A percentile compares a stretch with the other conserved stretches of the same genome.
phyloP scores from a whole-genome alignment of 768 basidiomycete genomes.

The Paxillus involutus region DNA sequence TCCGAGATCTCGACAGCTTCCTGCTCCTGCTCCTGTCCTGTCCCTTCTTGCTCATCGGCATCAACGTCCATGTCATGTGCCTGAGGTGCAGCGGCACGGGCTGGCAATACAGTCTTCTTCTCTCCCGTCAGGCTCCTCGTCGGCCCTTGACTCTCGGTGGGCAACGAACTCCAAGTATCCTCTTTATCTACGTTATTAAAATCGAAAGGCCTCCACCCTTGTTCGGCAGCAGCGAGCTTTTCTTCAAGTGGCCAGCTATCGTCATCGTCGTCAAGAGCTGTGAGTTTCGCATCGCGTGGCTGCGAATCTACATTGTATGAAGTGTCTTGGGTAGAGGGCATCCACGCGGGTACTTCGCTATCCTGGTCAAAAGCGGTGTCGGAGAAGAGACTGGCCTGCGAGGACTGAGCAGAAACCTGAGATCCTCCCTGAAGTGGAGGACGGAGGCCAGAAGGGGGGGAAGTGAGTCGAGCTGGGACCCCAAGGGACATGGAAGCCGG shows the following conservation, averaged over 20 bases:
- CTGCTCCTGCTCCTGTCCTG: slow-evolving; percentile 8
- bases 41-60: slow-evolving; percentile 9
- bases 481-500: slow-evolving; percentile 48
- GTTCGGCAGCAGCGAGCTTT: slow-evolving; percentile 51
- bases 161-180: slow-evolving; percentile 73
- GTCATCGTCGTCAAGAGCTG: slow-evolving; percentile 43
- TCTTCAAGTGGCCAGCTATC: slow-evolving; percentile 80
- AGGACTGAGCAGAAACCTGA: slow-evolving; percentile 50
- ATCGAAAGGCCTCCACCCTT: slow-evolving; percentile 62
- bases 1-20: slow-evolving; percentile 33
- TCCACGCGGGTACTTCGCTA: slow-evolving; percentile 50
- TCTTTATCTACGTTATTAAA: slow-evolving; percentile 57
- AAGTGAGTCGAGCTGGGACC: slow-evolving; percentile 35
- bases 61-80: slow-evolving; percentile 12
- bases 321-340: slow-evolving; percentile 60
- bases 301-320: slow-evolving; percentile 46
- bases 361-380: slow-evolving; percentile 51
- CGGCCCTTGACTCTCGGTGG: slow-evolving; percentile 52
- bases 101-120: slow-evolving; percentile 3
- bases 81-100: background rate
- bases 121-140: slow-evolving; percentile 22
- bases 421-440: slow-evolving; percentile 27
- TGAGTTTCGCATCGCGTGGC: slow-evolving; percentile 14
- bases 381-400: slow-evolving; percentile 51
- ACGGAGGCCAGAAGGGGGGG: slow-evolving; percentile 19